These are phyloP conservation scores for Colletotrichum liaoningense DNA, from an alignment of 2,329 filamentous ascomycete species.

Conservation along the genomic window DNA sequence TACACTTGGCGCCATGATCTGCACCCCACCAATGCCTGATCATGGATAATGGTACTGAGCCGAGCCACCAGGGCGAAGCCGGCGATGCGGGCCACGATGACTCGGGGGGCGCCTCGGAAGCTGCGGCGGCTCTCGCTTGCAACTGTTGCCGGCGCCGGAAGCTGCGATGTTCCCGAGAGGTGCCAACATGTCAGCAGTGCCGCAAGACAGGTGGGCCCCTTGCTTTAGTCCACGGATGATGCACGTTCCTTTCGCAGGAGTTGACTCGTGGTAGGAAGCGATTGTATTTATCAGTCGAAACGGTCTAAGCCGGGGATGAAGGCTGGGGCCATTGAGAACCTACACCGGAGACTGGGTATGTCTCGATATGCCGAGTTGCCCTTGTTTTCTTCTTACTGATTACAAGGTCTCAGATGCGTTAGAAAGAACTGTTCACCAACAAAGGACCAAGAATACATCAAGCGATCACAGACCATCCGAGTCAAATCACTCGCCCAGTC, in stretches of 20 bases:
- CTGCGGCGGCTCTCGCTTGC: constrained; percentile 48
- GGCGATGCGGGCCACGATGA: constrained; percentile 40
- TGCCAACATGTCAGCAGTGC: constrained; percentile 44
- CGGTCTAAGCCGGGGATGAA: constrained; percentile 41
- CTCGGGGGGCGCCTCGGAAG: constrained; percentile 55
- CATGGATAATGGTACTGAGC: background rate
- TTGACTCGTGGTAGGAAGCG: constrained; percentile 21
- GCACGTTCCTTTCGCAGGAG: background rate
- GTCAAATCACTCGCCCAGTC: background rate
- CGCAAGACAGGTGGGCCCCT: constrained; percentile 43
- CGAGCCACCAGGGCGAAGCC: constrained; percentile 36
- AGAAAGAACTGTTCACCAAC: constrained; percentile 20
- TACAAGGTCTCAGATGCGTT: constrained; percentile 34
- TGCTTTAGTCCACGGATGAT: constrained; percentile 21
- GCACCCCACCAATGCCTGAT: background rate
- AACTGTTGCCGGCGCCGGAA: constrained; percentile 46
- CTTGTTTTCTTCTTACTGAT: background rate
- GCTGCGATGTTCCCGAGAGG: constrained; percentile 48
- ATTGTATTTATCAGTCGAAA: constrained; percentile 40
- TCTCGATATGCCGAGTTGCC: background rate
- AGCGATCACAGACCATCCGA: constrained; percentile 30
- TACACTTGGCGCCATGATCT: too few relatives aligned
- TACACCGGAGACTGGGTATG: constrained; percentile 39
- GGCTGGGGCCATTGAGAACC: constrained; percentile 38
- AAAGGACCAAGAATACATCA: background rate